Evolutionary conservation across 177 flowering plant genomes (phyloP), one percentile per base, ranked within the genome.

Genomic region (Tripterygium wilfordii): DNA sequence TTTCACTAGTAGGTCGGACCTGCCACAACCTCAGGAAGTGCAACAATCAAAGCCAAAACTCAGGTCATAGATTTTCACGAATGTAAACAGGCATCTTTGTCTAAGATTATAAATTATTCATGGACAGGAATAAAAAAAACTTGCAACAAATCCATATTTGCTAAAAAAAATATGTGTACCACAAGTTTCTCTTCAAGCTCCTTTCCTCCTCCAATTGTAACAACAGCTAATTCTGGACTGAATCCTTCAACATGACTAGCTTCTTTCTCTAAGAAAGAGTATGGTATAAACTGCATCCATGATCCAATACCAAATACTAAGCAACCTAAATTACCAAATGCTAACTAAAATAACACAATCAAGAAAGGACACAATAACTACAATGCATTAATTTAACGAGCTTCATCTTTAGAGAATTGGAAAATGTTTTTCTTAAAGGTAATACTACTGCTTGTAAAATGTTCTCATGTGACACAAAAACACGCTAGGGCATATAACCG

Each of bases 1-100:
- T 92, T 77, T 92, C 98, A 70, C 96, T 92, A 16, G 98, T 92
- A 27, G 98, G 98, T 51, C 96, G 77, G 56, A 92, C 96, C 96
- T 88, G 94, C 76, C 80, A 82, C 64, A 69, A 69, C 85, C 94
- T 88, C 96, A 80, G 48, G 65, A 70, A 68, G 69, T 63, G 74
- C 68, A 82, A 65, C 64, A 76, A 74, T 68, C 72, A 80, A 82
- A 77, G 61, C 55, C 68, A 74, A 72, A 62, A 71, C 62, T 74
- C 72, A 70, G 78, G 60, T 54, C 54, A 57, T 45, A 31, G 16
- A 32, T 45, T 39, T 18, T 45, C 52, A 54, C 16, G 40, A 31
- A 49, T 30, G 42, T 36, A 29, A 58, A 33, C 6, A 39, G 48
- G 43, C 18, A 25, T 23, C 36, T 9, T 36, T 4, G 18, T 37